These are phyloP conservation scores for Exophiala aquamarina DNA, from an alignment of 2,329 filamentous ascomycete species.

Conservation along the genomic window DNA sequence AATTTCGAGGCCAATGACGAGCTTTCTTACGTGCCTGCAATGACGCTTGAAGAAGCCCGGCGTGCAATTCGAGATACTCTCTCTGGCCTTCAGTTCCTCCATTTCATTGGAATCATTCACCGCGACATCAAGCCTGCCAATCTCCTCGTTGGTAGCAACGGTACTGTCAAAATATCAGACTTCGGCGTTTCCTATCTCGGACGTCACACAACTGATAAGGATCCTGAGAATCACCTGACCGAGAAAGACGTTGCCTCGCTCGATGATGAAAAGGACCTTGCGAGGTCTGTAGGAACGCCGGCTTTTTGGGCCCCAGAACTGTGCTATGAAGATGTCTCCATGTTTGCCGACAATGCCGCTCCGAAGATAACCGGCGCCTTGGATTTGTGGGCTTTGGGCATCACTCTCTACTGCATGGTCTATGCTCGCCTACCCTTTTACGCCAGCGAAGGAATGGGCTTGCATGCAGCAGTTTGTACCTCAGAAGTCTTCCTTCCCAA, in stretches of 20 bases:
- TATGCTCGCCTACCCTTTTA: conserved; percentile 92
- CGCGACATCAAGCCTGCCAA: conserved; percentile 98
- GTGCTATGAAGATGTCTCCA: conserved; percentile 78
- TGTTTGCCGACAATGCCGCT: conserved; percentile 42
- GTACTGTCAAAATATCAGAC: conserved; percentile 94
- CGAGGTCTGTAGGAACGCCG: conserved; percentile 95
- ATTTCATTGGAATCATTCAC: conserved; percentile 97
- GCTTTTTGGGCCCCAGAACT: conserved; percentile 97
- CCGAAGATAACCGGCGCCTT: conserved; percentile 88
- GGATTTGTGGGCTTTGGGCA: conserved; percentile 94
- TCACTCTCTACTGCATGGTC: conserved; percentile 93
- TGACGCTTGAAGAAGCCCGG: conserved; percentile 80
- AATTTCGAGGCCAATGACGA: conserved; percentile 67
- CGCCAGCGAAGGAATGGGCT: conserved; percentile 77
- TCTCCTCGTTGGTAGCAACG: conserved; percentile 79
- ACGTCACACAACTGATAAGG: conserved; percentile 78
- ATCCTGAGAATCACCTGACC: conserved; percentile 66
- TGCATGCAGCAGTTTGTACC: conserved; percentile 89
- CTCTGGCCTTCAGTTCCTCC: conserved; percentile 87
- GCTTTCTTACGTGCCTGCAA: conserved; percentile 88
- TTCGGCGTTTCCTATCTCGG: conserved; percentile 98
- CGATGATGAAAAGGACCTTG: conserved; percentile 92
- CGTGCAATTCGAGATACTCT: conserved; percentile 90
- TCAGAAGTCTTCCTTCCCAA: conserved; percentile 88
- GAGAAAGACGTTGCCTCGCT: conserved; percentile 83